Evolutionary conservation across 139 green algal species (phyloP).

Genomic region (Micromonas pusilla): DNA sequence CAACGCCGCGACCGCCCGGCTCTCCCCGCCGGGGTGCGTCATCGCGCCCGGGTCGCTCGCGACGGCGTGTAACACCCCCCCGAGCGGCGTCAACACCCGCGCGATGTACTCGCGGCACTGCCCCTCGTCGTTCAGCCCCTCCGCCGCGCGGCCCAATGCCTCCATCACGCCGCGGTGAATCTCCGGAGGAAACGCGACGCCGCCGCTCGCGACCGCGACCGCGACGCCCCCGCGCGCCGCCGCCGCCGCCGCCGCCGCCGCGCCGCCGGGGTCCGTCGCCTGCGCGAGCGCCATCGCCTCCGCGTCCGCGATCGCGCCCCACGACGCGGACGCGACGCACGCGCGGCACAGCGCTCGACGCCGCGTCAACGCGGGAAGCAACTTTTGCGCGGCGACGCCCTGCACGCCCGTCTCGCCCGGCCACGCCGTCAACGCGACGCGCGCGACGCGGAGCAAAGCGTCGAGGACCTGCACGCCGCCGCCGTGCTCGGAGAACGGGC

Average conservation of each 20-base stretch:
- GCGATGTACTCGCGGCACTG: constrained; percentile 26
- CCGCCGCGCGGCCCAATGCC: constrained; percentile 27
- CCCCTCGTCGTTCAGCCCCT: constrained; percentile 4
- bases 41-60: constrained; percentile 13
- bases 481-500: constrained; percentile 11
- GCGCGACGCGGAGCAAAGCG: constrained; percentile 21
- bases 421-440: constrained; percentile 23
- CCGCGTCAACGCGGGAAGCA: constrained; percentile 26
- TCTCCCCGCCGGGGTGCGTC: constrained; percentile 29
- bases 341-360: neutral
- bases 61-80: constrained; percentile 23
- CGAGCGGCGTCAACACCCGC: constrained; percentile 32
- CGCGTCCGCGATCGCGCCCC: constrained; percentile 16
- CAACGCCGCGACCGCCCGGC: constrained; percentile 37
- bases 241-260: neutral
- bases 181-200: constrained; percentile 4
- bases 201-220: neutral
- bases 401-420: constrained; percentile 39
- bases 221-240: neutral
- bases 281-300: neutral
- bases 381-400: neutral
- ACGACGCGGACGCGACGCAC: neutral
- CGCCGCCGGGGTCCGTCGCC: neutral
- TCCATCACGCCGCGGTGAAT: constrained; percentile 12
- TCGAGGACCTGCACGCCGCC: constrained; percentile 25